Conservation (phyloP, 2,329 filamentous ascomycete species). For the Phyllosticta paracitricarpa region DNA sequence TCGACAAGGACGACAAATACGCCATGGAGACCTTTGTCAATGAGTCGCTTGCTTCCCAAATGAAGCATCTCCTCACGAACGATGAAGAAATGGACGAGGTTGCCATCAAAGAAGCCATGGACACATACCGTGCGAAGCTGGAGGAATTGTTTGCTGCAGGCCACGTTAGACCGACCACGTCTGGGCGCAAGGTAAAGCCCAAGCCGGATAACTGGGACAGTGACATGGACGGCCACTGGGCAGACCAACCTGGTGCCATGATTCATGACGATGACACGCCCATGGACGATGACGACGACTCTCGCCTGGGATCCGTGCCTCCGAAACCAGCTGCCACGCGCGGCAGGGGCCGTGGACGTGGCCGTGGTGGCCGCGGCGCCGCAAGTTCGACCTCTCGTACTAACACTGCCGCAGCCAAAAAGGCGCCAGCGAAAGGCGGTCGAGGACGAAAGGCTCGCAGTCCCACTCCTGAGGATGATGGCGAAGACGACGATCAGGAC, state of each 20-base stretch:
- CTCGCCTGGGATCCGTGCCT: constrained; percentile 18
- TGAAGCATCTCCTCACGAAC: constrained; percentile 30
- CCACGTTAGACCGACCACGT: constrained; percentile 44
- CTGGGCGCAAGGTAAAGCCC: constrained; percentile 54
- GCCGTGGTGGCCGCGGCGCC: constrained; percentile 31
- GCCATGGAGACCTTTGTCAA: constrained; percentile 55
- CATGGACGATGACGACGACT: constrained; percentile 25
- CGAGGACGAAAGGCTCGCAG: constrained; percentile 31
- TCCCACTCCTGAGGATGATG: constrained; percentile 29
- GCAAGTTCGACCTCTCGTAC: constrained; percentile 22
- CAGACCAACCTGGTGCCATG: constrained; percentile 61
- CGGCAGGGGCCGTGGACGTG: constrained; percentile 35
- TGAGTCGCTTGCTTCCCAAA: constrained; percentile 32
- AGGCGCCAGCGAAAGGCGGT: constrained; percentile 24
- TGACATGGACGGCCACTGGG: constrained; percentile 82
- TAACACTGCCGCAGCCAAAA: constrained; percentile 22
- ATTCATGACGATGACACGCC: constrained; percentile 43
- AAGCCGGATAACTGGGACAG: constrained; percentile 77
- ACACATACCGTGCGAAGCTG: constrained; percentile 56
- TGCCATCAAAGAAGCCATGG: constrained; percentile 64
- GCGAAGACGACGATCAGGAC: constrained; percentile 27
- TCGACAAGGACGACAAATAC: constrained; percentile 90
- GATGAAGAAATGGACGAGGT: constrained; percentile 51
- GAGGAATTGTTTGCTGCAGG: constrained; percentile 64
- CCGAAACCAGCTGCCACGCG: constrained; percentile 32